phyloP scores from a whole-genome alignment of 164 flowering plant species.

The Macadamia tetraphylla region DNA sequence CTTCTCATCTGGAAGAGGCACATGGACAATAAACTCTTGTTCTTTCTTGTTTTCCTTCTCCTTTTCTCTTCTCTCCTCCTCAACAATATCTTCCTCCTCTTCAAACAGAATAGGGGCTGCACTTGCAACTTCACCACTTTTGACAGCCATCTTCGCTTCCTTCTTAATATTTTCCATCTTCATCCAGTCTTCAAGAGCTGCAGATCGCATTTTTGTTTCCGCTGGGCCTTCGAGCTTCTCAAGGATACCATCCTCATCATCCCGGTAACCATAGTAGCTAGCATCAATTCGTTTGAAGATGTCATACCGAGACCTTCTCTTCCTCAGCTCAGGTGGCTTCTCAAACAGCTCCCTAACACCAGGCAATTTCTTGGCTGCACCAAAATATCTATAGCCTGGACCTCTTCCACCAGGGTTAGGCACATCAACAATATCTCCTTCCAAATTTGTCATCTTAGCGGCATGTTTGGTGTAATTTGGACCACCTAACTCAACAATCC shows the following conservation, averaged over 20 bases:
- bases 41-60: slow-evolving; percentile 38
- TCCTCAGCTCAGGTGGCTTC: slow-evolving; percentile 53
- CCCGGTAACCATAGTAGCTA: slow-evolving; percentile 86
- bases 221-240: slow-evolving; percentile 69
- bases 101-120: slow-evolving; percentile 50
- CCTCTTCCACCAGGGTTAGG: slow-evolving; percentile 94
- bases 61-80: slow-evolving; percentile 61
- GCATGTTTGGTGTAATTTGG: slow-evolving; percentile 58
- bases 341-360: slow-evolving; percentile 86
- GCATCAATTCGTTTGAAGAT: slow-evolving; percentile 90
- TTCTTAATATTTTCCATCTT: slow-evolving; percentile 59
- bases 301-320: slow-evolving; percentile 53
- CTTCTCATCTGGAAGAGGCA: slow-evolving; percentile 87
- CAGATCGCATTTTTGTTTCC: slow-evolving; percentile 59
- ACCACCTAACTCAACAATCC: slow-evolving; percentile 86
- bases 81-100: slow-evolving; percentile 85
- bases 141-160: slow-evolving; percentile 77
- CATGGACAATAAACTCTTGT: slow-evolving; percentile 78
- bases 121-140: slow-evolving; percentile 73
- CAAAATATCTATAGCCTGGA: slow-evolving; percentile 87
- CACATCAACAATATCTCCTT: slow-evolving; percentile 89
- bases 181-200: slow-evolving; percentile 64
- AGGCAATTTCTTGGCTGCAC: slow-evolving; percentile 91
- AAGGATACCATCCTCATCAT: slow-evolving; percentile 87
- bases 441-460: slow-evolving; percentile 89